Evolutionary conservation across 2,329 filamentous ascomycete genomes (phyloP).

Genomic region (Hortaea werneckii): DNA sequence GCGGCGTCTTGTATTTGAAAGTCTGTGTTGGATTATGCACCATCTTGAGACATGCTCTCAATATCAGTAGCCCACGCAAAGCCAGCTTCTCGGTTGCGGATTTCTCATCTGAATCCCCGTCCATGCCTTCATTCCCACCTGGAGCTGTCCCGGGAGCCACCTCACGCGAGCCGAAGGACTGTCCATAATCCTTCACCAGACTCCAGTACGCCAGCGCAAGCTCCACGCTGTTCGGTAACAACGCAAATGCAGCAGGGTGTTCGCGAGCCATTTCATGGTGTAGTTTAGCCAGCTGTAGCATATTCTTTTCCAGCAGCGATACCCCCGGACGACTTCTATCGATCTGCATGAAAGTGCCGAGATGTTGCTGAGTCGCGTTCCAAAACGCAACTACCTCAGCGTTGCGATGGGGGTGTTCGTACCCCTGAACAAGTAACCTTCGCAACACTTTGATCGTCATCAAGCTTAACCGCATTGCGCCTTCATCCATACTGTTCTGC

Average conservation of each 20-base stretch:
- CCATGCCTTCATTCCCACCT: conserved; percentile 34
- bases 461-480: conserved; percentile 66
- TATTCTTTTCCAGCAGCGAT: conserved; percentile 62
- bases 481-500: conserved; percentile 34
- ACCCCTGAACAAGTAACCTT: conserved; percentile 69
- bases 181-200: conserved; percentile 64
- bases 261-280: conserved; percentile 74
- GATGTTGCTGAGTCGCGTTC: conserved; percentile 65
- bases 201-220: conserved; percentile 80
- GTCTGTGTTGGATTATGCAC: conserved; percentile 70
- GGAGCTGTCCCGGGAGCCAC: conserved; percentile 20
- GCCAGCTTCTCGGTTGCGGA: conserved; percentile 59
- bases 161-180: conserved; percentile 53
- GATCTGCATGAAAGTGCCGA: conserved; percentile 57
- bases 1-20: conserved; percentile 69
- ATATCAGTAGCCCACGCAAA: conserved; percentile 70
- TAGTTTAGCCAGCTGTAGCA: conserved; percentile 83
- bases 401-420: conserved; percentile 73
- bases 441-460: conserved; percentile 70
- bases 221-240: conserved; percentile 67
- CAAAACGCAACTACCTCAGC: conserved; percentile 70
- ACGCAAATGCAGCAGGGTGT: conserved; percentile 73
- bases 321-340: neutral
- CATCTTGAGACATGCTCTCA: conserved; percentile 76
- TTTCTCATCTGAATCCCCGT: conserved; percentile 34